Evolutionary conservation across 371 early-diverging fungal species (phyloP).

Genomic region (Lichtheimia ornata): DNA sequence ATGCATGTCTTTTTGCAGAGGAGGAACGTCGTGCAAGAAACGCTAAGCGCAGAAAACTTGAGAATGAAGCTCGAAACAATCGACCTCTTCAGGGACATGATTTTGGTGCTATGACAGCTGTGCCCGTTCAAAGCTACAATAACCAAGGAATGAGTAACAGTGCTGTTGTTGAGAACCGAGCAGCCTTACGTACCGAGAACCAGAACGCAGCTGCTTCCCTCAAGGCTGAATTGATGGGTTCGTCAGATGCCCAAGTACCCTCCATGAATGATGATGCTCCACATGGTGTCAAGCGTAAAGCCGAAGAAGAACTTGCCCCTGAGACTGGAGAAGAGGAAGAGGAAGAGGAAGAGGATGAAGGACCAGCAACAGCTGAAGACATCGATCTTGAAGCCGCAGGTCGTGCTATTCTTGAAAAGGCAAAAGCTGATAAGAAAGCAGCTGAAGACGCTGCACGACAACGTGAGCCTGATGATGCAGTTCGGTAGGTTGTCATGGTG

Average conservation of each 20-base stretch:
- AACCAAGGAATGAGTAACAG: constrained; percentile 36
- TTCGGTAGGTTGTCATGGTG: constrained; percentile 35
- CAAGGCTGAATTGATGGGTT: constrained; percentile 27
- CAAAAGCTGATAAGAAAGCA: constrained; percentile 54
- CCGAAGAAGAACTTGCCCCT: constrained; percentile 25
- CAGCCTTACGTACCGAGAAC: constrained; percentile 39
- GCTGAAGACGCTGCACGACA: constrained; percentile 57
- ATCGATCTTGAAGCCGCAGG: constrained; percentile 40
- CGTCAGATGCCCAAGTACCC: constrained; percentile 1
- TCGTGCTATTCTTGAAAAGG: constrained; percentile 52
- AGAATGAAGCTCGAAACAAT: constrained; percentile 43
- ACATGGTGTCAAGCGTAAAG: constrained; percentile 37
- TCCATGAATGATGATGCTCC: constrained; percentile 15
- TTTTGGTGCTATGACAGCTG: constrained; percentile 44
- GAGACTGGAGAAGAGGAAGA: constrained; percentile 34
- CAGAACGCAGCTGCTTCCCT: constrained; percentile 59
- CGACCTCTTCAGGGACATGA: constrained; percentile 27
- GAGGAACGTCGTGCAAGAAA: constrained; percentile 44
- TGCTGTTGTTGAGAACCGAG: constrained; percentile 42
- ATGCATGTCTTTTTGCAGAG: constrained; percentile 17
- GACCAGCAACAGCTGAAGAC: constrained; percentile 32
- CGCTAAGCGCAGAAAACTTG: constrained; percentile 44
- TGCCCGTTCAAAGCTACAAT: constrained; percentile 29
- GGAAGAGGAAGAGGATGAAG: constrained; percentile 29
- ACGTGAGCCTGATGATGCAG: constrained; percentile 77